Conservation (phyloP, 345 rosid species). For the Moricandia moricandioides region DNA sequence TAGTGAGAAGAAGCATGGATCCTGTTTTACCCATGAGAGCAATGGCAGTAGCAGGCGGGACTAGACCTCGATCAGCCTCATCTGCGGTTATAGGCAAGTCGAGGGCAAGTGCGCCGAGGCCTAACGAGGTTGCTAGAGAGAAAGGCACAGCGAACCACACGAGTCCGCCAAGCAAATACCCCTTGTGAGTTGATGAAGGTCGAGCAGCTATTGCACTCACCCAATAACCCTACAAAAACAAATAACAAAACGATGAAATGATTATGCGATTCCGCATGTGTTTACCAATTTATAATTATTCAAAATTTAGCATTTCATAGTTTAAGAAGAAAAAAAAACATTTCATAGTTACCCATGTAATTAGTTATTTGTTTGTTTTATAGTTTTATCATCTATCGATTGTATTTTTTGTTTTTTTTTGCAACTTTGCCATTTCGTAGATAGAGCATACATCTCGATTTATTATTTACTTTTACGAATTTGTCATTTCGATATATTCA, state of each 20-base stretch:
- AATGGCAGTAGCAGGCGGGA: slow-evolving; percentile 90
- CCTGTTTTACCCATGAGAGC: slow-evolving; percentile 97
- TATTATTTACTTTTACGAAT: background rate
- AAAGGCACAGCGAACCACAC: slow-evolving; percentile 98
- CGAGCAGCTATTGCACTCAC: slow-evolving; percentile 95
- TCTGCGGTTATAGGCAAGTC: slow-evolving; percentile 67
- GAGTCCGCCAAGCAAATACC: slow-evolving; percentile 83
- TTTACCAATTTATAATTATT: background rate
- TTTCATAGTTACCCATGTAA: no score
- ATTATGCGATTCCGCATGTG: background rate
- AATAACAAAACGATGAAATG: background rate
- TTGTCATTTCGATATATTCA: background rate
- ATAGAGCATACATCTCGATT: background rate
- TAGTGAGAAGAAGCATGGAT: slow-evolving; percentile 80
- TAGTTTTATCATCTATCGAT: background rate
- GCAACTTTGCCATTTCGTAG: background rate
- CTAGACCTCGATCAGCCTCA: slow-evolving; percentile 81
- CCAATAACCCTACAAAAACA: slow-evolving; percentile 74
- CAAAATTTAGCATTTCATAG: background rate
- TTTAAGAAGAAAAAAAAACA: background rate
- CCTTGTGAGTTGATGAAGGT: slow-evolving; percentile 90
- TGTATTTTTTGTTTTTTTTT: background rate
- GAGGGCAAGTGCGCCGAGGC: slow-evolving; percentile 88
- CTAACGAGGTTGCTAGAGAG: slow-evolving; percentile 90
- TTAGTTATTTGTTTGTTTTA: background rate